Evolutionary conservation across 2,329 filamentous ascomycete species (phyloP).

Genomic region (Pseudofabraea citricarpa): DNA sequence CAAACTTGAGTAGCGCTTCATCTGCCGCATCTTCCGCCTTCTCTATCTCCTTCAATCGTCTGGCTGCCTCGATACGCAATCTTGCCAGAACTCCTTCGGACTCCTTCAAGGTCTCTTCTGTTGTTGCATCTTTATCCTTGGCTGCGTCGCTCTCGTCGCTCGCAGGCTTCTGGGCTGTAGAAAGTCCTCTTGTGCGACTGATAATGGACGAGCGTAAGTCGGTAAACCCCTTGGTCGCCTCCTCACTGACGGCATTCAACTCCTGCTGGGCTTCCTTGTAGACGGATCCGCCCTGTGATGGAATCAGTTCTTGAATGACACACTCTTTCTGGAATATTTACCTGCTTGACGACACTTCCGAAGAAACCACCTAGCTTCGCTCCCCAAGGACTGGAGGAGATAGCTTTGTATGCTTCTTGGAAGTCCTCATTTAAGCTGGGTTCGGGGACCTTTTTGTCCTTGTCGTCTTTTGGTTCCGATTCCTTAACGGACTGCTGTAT

Average conservation of each 20-base stretch:
- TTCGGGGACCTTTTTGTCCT: constrained; percentile 39
- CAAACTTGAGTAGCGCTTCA: constrained; percentile 88
- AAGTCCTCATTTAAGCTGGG: constrained; percentile 77
- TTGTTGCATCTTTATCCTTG: constrained; percentile 37
- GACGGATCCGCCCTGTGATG: constrained; percentile 70
- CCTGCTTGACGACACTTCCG: constrained; percentile 90
- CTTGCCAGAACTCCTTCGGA: constrained; percentile 67
- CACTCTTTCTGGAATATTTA: constrained; percentile 58
- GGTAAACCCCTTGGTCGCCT: constrained; percentile 76
- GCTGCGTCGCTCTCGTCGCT: constrained; percentile 18
- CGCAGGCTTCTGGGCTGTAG: constrained; percentile 40
- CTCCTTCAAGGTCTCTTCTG: constrained; percentile 41
- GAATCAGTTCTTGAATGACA: constrained; percentile 77
- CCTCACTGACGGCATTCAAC: constrained; percentile 70
- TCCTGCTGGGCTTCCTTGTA: constrained; percentile 87
- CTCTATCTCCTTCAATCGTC: constrained; percentile 83
- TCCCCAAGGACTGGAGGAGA: constrained; percentile 90
- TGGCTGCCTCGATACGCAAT: constrained; percentile 71
- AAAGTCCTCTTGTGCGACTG: constrained; percentile 66
- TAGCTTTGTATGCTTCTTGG: constrained; percentile 91
- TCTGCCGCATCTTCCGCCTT: constrained; percentile 93
- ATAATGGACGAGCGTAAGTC: constrained; percentile 64
- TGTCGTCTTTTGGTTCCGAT: constrained; percentile 42
- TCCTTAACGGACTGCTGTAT: constrained; percentile 69
- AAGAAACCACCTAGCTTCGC: constrained; percentile 82